Percentiles rank a stretch among this genome's conserved stretches.
These are phyloP conservation scores for Chlorella sp. DNA, from an alignment of 139 green algal genomes.

Conservation along the genomic window DNA sequence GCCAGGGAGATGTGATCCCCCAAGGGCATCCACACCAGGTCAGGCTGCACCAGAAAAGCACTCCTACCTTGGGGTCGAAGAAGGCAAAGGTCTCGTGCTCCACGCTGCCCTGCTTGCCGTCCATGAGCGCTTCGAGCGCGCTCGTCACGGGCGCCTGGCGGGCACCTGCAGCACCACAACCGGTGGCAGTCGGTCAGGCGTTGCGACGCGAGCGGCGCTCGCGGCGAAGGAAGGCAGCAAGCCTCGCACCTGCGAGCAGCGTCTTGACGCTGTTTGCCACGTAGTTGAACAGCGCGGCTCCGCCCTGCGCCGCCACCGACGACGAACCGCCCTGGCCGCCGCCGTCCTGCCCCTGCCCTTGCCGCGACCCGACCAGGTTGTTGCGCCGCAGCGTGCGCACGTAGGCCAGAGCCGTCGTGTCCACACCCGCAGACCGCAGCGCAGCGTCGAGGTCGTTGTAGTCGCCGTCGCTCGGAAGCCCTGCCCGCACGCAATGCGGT, in stretches of 20 bases:
- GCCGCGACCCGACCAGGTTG: conserved; percentile 48
- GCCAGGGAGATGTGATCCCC: no score
- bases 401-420: conserved; percentile 82
- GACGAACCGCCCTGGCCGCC: neutral
- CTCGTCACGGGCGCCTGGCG: conserved; percentile 70
- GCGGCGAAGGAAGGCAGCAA: no score
- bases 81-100: conserved; percentile 72
- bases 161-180: conserved; percentile 14
- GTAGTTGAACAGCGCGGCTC: neutral
- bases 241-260: conserved; percentile 67
- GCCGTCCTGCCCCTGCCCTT: neutral
- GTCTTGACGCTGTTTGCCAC: conserved; percentile 66
- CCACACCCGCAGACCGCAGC: conserved; percentile 47
- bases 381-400: conserved; percentile 80
- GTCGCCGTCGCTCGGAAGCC: conserved; percentile 35
- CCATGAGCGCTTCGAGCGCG: conserved; percentile 86
- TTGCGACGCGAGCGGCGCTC: no score
- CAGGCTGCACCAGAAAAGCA: no score
- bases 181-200: no score
- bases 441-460: conserved; percentile 43
- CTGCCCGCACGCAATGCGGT: no score
- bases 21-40: no score
- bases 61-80: conserved; percentile 86
- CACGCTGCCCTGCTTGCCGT: conserved; percentile 52
- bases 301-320: no score